These are phyloP conservation scores for Shiraia sp. DNA, from an alignment of 2,329 filamentous ascomycete species.

Conservation along the genomic window DNA sequence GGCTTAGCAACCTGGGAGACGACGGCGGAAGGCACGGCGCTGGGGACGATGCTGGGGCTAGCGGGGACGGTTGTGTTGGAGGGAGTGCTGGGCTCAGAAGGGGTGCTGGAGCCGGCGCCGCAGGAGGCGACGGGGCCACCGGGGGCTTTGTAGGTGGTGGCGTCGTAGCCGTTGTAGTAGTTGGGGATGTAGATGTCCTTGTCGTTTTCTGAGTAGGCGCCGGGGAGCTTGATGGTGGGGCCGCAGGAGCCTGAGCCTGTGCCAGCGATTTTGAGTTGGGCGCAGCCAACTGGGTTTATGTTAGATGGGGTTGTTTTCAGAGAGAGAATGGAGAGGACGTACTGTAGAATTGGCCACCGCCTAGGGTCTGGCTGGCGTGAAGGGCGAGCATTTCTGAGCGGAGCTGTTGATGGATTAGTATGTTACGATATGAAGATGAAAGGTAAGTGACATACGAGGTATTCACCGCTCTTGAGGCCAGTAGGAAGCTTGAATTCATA, in stretches of 20 bases:
- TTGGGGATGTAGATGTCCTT: slow-evolving; percentile 43
- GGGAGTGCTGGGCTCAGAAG: no score
- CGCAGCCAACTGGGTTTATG: no score
- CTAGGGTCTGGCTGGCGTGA: slow-evolving; percentile 43
- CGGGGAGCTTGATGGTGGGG: slow-evolving; percentile 48
- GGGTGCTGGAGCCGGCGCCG: no score
- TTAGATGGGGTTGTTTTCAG: no score
- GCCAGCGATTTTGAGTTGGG: slow-evolving; percentile 51
- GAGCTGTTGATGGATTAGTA: slow-evolving; percentile 1
- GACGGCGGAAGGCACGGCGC: no score
- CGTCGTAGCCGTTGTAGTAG: slow-evolving; percentile 40
- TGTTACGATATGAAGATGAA: not conserved
- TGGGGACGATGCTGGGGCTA: no score
- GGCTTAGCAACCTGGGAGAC: slow-evolving; percentile 4
- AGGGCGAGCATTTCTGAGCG: slow-evolving; percentile 25
- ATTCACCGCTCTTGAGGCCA: slow-evolving; percentile 45
- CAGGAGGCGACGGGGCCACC: slow-evolving; percentile 34
- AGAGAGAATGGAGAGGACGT: no score
- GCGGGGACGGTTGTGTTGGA: slow-evolving; percentile 14
- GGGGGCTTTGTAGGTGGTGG: slow-evolving; percentile 32
- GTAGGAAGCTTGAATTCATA: slow-evolving; percentile 45
- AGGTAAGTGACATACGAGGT: slow-evolving; percentile 22
- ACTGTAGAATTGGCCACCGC: slow-evolving; percentile 53
- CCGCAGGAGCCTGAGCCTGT: slow-evolving; percentile 41
- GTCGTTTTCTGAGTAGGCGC: slow-evolving; percentile 38